Base-by-base conservation (phyloP, 176 grass and related monocot genomes). In the Oryza officinalis region DNA sequence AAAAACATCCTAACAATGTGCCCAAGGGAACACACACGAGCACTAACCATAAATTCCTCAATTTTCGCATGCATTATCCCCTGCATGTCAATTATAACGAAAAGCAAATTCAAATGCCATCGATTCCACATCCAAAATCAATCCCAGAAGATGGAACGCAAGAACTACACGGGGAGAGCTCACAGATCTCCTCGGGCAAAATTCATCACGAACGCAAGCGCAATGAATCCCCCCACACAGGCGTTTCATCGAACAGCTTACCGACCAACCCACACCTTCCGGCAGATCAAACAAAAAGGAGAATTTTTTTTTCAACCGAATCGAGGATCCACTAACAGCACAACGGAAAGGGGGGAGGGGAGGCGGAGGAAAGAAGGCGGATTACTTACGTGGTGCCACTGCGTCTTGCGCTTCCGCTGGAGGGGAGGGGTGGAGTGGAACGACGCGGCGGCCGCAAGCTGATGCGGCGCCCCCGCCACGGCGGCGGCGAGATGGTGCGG, bases 381-480 rank as follows among this genome's bases (percentile, higher is more conserved):
- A 57, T 88, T 85, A 98, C 96, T 88, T 85, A 98, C 96, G 54
- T 90, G 63, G 10, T 93, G 85, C 96, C 93, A 95, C 54, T 93
- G 78, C 41, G 65, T 93, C 77, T 80, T 89, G 78, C 87, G 84
- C 86, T 92, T 93, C 47, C 89, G 87, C 82, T 93, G 82, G 59
- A 98, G 86, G 40, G 80, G 67, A 61, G 84, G 82, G 47, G 91
- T 98, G 52, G 93, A 98, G 85, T 95, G 96, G 87, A 98, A 98
- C 50, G 86, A 87, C 17, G 84, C 84, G 26, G 84, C 67, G 46
- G 67, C 75, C 54, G 25, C 81, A 13, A 84, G 67, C 61, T 86
- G 75, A 28, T 74, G 84, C 35, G 71, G 69, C 20, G 43, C 52
- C 12, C 15, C 45, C 12, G 13, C 45, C 12, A 33, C 74, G 25